Base-by-base conservation (phyloP, 768 basidiomycete species). In the Boletus coccyginus region DNA sequence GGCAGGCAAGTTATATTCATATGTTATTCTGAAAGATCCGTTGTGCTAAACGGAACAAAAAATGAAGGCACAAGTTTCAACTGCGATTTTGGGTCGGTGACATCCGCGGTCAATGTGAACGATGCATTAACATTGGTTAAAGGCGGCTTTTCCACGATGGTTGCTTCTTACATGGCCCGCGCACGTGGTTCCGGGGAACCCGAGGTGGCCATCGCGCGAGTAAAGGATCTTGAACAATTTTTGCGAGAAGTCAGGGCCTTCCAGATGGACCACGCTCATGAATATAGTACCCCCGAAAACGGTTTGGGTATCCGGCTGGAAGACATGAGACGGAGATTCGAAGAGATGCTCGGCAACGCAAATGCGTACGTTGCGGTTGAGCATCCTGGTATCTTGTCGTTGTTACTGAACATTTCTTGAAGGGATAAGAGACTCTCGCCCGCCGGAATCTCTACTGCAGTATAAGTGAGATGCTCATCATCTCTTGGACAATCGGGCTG, bases 91-190 rank as follows among this genome's bases (percentile, higher is more conserved):
- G 36, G 80, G 74, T 75, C 0, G 9, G 73, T 64, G 46, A 27
- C 16, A 12, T 33, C 33, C 33, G 10, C 3, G 45, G 29, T 57
- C 27, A 6, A 35, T 9, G 1, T 33, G 31, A 33, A 10, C 21
- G 41, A 19, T 38, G 7, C 2, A 7, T 46, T 51, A 31, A 60
- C 17, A 17, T 32, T 40, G 8, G 19, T 21, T 50, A 0, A 17
- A 83, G 86, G 89, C 33, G 88, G 83, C n/a, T 54, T 86, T 12
- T 70, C 87, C 5, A 91, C 88, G 0, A 21, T 90, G 19, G 78
- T 85, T 14, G 87, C 88, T 17, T 85, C 87, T 2, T 90, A 86
- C 68, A 76, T 91, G 27, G 89, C 88, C 4, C 82, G 84, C 13
- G 77, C 81, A 27, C 81, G 87, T 29, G 86, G 87, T 12, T 83